phyloP scores from a whole-genome alignment of 129 eudicot genomes.

The Arctium minus region DNA sequence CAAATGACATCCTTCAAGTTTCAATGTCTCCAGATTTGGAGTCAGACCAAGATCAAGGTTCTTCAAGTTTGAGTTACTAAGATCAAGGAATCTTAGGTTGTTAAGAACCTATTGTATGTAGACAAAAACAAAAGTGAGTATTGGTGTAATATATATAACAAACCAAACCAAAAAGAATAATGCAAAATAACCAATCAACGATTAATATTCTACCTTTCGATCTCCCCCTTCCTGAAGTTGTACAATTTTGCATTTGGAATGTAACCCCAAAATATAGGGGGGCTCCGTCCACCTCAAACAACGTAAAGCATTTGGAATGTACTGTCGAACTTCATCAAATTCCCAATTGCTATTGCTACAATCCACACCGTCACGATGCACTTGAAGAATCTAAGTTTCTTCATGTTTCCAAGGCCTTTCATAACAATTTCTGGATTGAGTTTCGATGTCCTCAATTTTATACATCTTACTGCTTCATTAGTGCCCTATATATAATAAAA shows the following conservation, averaged over 20 bases:
- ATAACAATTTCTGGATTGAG: neutral
- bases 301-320: neutral
- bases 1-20: neutral
- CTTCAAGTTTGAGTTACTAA: neutral
- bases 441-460: neutral
- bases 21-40: neutral
- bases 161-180: neutral
- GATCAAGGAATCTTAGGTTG: neutral
- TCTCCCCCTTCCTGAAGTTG: neutral
- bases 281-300: neutral
- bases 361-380: too few relatives aligned
- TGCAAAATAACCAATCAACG: neutral
- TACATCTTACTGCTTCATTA: constrained; percentile 8
- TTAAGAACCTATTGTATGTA: neutral
- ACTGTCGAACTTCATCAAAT: neutral
- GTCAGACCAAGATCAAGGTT: neutral
- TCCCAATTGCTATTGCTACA: neutral
- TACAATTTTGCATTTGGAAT: neutral
- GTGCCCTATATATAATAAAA: neutral
- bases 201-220: constrained; percentile 1
- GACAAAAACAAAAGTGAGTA: neutral
- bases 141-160: neutral
- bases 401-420: neutral
- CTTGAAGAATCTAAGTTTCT: too few relatives aligned
- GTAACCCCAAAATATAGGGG: too few relatives aligned